Evolutionary conservation across 768 basidiomycete genomes (phyloP).

Genomic region (Amanita subjunquillea): DNA sequence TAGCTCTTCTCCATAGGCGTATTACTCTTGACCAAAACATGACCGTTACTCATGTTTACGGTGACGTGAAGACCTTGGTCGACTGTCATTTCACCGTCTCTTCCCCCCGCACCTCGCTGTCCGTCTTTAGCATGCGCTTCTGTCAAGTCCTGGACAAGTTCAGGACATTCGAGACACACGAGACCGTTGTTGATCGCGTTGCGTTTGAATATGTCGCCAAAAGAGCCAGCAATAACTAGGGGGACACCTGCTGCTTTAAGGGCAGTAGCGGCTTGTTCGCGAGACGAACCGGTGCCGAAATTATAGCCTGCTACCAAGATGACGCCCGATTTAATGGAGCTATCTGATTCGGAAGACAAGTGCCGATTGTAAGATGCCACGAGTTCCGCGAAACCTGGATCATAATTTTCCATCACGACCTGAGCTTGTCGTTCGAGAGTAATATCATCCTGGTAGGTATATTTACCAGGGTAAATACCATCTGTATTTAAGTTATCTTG

Average conservation of each 20-base stretch:
- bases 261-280: conserved; percentile 97
- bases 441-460: conserved; percentile 99
- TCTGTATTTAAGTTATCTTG: conserved; percentile 99
- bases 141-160: conserved; percentile 81
- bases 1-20: conserved; percentile 41
- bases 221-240: conserved; percentile 92
- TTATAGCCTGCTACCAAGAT: conserved; percentile 92
- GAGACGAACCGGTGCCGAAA: conserved; percentile 96
- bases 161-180: conserved; percentile 89
- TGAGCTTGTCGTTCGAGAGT: conserved; percentile 90
- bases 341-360: conserved; percentile 12
- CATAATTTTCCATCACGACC: conserved; percentile 99
- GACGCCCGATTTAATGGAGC: conserved; percentile 43
- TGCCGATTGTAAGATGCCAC: conserved; percentile 41
- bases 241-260: conserved; percentile 90
- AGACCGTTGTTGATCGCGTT: conserved; percentile 99
- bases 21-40: conserved; percentile 40
- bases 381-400: conserved; percentile 70
- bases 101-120: conserved; percentile 67
- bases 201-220: conserved; percentile 98
- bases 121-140: conserved; percentile 62
- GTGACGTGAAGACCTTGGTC: conserved; percentile 55
- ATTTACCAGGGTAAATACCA: conserved; percentile 97
- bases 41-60: conserved; percentile 63
- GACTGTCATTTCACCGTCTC: conserved; percentile 77